Conservation (phyloP, 257 asterid genomes). For the Ocimum tenuiflorum region DNA sequence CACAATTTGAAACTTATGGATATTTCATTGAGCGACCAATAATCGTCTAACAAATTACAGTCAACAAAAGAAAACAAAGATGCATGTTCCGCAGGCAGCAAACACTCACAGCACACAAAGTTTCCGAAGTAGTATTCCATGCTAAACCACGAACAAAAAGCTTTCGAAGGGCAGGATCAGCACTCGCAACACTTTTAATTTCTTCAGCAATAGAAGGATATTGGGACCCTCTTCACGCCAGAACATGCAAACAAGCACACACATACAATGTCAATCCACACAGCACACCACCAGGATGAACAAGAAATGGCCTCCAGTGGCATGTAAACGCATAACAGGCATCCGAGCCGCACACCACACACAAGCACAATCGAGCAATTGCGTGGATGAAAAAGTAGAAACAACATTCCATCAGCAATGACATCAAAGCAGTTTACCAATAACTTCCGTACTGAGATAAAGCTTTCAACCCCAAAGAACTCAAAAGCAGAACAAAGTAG, state of each 20-base stretch:
- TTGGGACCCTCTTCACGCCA: slow-evolving; percentile 83
- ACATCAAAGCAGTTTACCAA: background rate
- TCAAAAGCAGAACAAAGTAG: background rate
- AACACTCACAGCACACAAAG: slow-evolving; percentile 96
- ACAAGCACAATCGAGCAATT: slow-evolving; percentile 1
- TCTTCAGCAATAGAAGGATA: slow-evolving; percentile 90
- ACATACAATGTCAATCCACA: slow-evolving; percentile 64
- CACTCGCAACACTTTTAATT: slow-evolving; percentile 86
- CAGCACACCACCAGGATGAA: slow-evolving; percentile 36
- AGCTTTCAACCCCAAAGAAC: background rate
- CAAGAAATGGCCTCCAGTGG: slow-evolving; percentile 24
- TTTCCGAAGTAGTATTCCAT: slow-evolving; percentile 88
- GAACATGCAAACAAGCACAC: slow-evolving; percentile 95
- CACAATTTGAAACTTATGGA: slow-evolving; percentile 1
- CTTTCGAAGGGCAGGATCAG: slow-evolving; percentile 97
- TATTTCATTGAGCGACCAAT: slow-evolving; percentile 15
- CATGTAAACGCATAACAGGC: slow-evolving; percentile 24
- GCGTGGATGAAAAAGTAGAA: background rate
- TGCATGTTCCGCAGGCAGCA: slow-evolving; percentile 45
- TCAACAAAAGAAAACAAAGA: slow-evolving; percentile 27
- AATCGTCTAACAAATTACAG: slow-evolving; percentile 20
- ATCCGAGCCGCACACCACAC: slow-evolving; percentile 21
- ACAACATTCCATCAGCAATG: background rate
- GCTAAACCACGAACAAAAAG: slow-evolving; percentile 98
- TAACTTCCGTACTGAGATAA: background rate